Percentiles rank a stretch among this genome's conserved stretches.
phyloP scores from a whole-genome alignment of 2,329 filamentous ascomycete genomes.

The Nannizziopsis arthrosporioides region DNA sequence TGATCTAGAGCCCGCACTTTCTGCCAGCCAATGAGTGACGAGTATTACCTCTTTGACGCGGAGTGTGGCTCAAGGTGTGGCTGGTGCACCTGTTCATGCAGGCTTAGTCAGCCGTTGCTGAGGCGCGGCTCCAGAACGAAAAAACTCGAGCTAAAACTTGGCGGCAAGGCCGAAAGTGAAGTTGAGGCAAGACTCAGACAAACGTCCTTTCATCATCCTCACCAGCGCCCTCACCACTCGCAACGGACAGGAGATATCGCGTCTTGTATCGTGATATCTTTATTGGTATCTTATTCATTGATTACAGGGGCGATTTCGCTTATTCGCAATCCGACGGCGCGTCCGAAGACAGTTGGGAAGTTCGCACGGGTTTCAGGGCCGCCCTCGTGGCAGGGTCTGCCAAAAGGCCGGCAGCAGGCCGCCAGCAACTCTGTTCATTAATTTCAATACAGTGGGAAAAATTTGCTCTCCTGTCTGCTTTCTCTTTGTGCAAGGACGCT shows the following conservation, averaged over 20 bases:
- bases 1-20: background rate
- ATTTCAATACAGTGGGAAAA: conserved; percentile 19
- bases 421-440: conserved; percentile 22
- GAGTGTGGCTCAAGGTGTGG: background rate
- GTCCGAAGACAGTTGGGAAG: conserved; percentile 26
- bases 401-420: conserved; percentile 34
- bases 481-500: background rate
- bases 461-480: background rate
- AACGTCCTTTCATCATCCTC: conserved; percentile 33
- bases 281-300: conserved; percentile 20
- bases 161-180: conserved; percentile 24
- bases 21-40: background rate
- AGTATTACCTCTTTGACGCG: background rate
- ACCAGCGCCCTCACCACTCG: conserved; percentile 23
- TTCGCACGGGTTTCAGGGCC: conserved; percentile 27
- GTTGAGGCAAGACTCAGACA: conserved; percentile 31
- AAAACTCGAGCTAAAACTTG: conserved; percentile 30
- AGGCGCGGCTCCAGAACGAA: conserved; percentile 10
- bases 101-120: conserved; percentile 13
- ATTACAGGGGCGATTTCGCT: conserved; percentile 19
- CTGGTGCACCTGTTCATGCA: background rate
- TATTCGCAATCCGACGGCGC: conserved; percentile 21
- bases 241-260: conserved; percentile 31
- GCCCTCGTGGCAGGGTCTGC: conserved; percentile 40
- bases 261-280: conserved; percentile 33